Evolutionary conservation across 2,329 filamentous ascomycete genomes (phyloP), one percentile per base, ranked within the genome.

Genomic region (Teratosphaeria pseudoeucalypti): DNA sequence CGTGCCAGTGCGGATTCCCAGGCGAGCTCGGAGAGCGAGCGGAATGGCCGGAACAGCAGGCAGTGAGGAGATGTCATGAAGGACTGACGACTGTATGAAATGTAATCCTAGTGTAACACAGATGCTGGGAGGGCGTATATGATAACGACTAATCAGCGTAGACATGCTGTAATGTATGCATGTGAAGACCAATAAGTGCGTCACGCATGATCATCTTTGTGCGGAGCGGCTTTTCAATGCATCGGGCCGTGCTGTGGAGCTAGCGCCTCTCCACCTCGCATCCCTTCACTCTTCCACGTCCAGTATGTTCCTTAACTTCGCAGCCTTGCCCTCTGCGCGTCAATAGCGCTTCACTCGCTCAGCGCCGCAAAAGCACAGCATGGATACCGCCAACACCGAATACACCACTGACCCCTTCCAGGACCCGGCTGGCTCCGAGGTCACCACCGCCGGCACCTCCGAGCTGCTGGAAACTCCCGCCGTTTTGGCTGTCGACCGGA

Each of bases 401-500:
- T 29, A 57, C 23, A 60, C 57, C 52, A 66, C 14, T 54, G 53
- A 72, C 56, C 69, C 70, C 3, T 72, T 72, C 56, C 66, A 66
- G 37, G 69, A 71, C 64, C 67, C 67, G 55, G 64, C 67, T 60
- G 66, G 62, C 34, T 62, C 65, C 58, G 43, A 49, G 43, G 43
- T 49, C 43, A 54, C 34, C 27, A 54, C 53, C 53, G 64, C 64
- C 54, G 52, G 57, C 55, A 60, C 60, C 47, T 55, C 59, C 52
- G 59, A 60, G n/a, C 19, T 16, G 3, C 56, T 58, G 16, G 57
- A 60, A 32, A 49, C 59, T 26, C 55, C 63, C 34, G 60, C 59
- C 32, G 66, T 70, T 27, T 63, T 72, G 57, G 69, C 66, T 55
- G 79, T 86, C 19, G 82, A 81, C 65, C 77, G 80, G 60, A 80